Percentiles rank a stretch among this genome's conserved stretches.
Conservation (phyloP, 805 yeast genomes). For the Wickerhamomyces pijperi region DNA sequence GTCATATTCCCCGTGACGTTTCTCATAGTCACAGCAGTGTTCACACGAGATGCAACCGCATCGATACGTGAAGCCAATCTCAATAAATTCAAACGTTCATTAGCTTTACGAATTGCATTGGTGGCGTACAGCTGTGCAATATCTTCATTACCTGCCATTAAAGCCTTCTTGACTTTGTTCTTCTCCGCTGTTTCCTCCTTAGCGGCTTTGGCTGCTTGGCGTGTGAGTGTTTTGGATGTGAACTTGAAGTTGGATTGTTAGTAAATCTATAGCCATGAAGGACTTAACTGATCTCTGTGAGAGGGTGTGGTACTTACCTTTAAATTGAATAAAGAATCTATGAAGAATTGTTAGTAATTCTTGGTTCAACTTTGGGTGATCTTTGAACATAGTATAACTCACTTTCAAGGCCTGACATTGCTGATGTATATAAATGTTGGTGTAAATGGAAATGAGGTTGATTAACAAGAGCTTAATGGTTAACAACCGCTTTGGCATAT, state of each 20-base stretch:
- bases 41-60: slow-evolving; percentile 91
- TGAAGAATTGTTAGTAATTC: not conserved
- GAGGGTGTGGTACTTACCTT: not conserved
- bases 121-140: slow-evolving; percentile 92
- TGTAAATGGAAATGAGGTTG: too few species aligned
- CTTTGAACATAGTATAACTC: too few species aligned
- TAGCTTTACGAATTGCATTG: slow-evolving; percentile 85
- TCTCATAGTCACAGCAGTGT: slow-evolving; percentile 97
- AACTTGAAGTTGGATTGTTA: slow-evolving; percentile 37
- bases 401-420: not conserved
- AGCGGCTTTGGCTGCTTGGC: slow-evolving; percentile 84
- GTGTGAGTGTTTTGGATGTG: slow-evolving; percentile 84
- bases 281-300: too few species aligned
- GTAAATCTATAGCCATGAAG: too few species aligned
- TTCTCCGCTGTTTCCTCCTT: slow-evolving; percentile 85
- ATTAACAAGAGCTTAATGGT: too few species aligned
- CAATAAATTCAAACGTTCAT: slow-evolving; percentile 73
- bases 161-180: slow-evolving; percentile 81
- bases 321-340: not conserved
- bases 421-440: not conserved
- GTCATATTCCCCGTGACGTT: slow-evolving; percentile 92
- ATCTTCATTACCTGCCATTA: slow-evolving; percentile 77
- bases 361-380: too few species aligned
- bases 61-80: slow-evolving; percentile 84
- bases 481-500: too few species aligned